Evolutionary conservation across 116 monocot genomes (phyloP).

Genomic region (Zostera marina): DNA sequence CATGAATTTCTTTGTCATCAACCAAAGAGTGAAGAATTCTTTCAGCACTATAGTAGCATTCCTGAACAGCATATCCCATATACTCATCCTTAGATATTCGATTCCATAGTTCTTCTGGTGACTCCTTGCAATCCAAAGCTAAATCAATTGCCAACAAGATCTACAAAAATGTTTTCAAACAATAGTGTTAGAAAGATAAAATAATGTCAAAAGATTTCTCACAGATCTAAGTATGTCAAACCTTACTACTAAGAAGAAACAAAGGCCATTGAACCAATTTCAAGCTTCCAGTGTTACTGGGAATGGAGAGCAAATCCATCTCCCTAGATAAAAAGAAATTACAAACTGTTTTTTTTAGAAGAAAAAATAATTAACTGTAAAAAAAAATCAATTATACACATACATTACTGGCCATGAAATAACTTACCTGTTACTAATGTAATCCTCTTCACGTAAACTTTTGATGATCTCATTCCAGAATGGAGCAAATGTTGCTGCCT

Average conservation of each 20-base stretch:
- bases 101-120: constrained; percentile 57
- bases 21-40: constrained; percentile 72
- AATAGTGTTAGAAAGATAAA: not conserved
- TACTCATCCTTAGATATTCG: constrained; percentile 77
- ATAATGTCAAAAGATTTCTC: not conserved
- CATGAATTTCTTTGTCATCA: constrained; percentile 36
- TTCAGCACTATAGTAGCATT: constrained; percentile 74
- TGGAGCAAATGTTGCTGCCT: constrained; percentile 76
- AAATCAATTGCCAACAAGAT: constrained; percentile 60
- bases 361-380: not conserved
- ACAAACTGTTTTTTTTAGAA: not conserved
- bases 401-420: not conserved
- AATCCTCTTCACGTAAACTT: constrained; percentile 94
- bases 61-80: constrained; percentile 93
- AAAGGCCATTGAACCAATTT: constrained; percentile 93
- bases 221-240: constrained; percentile 4
- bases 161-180: constrained; percentile 16
- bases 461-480: constrained; percentile 99
- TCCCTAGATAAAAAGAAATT: constrained; percentile 34
- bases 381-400: not conserved
- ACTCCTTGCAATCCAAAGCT: constrained; percentile 64
- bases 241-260: constrained; percentile 94
- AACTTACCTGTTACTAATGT: constrained; percentile 64
- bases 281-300: constrained; percentile 73
- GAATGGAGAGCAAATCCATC: constrained; percentile 82